Percentiles rank a stretch among this genome's conserved stretches.
Conservation (phyloP, 164 flowering plant genomes). For the Vitis vinifera region DNA sequence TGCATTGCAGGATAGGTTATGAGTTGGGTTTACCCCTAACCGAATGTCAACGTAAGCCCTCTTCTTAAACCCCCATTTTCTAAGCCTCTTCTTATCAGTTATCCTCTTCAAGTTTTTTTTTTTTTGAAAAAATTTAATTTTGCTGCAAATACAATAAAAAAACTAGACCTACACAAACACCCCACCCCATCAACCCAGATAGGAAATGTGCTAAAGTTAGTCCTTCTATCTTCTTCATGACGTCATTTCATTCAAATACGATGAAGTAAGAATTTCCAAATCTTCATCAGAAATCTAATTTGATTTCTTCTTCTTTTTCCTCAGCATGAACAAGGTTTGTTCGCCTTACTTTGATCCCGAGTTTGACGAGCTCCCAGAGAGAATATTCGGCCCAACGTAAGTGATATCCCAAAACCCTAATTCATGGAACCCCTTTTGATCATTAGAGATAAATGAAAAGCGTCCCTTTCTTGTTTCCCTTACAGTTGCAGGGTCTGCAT, state of each 20-base stretch:
- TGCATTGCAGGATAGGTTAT: no score
- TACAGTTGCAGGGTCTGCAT: constrained; percentile 58
- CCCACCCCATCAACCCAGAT: no score
- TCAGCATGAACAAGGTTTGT: constrained; percentile 54
- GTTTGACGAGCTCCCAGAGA: constrained; percentile 56
- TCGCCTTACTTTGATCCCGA: constrained; percentile 86
- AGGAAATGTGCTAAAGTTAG: no score
- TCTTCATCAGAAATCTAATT: background rate
- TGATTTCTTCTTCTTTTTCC: background rate
- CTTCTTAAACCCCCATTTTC: background rate
- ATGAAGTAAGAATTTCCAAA: no score
- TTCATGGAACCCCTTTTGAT: background rate
- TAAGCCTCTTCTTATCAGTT: no score
- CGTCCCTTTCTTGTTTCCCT: background rate
- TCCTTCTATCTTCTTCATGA: no score
- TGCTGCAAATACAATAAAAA: no score
- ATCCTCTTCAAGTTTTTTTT: no score
- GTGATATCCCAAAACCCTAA: background rate
- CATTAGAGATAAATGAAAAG: background rate
- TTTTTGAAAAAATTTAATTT: no score
- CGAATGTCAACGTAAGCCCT: no score
- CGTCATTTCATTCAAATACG: background rate
- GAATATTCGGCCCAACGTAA: constrained; percentile 66
- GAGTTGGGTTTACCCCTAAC: no score
- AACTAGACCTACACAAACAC: no score